Base-by-base conservation (phyloP, 2,329 filamentous ascomycete genomes). In the Penicillium rolfsii region DNA sequence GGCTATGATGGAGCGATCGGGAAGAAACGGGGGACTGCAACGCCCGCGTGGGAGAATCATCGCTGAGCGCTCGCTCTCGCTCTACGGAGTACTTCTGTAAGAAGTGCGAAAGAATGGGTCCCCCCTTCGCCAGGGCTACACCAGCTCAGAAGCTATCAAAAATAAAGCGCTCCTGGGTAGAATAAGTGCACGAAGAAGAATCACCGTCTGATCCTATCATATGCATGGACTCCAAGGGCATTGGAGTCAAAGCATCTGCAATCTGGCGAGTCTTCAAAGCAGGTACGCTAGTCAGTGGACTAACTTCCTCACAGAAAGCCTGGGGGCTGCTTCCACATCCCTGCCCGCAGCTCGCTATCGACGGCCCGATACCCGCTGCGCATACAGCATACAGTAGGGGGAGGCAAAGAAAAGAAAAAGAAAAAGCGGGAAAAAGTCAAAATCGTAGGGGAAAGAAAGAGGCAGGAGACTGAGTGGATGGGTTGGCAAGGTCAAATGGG, bases 281-380 rank as follows among this genome's bases (percentile, higher is more conserved):
- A 63, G 53, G 54, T 58, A 62, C 59, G 45, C 24, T 48, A 40
- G 35, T 35, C 48, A 30, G 26, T n/a, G 50, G 7, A 48, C 48
- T 52, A 52, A 38, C 16, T 57, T 49, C 52, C 46, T 50, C n/a
- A 56, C 33, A 12, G 24, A 24, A 50, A 46, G 43, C 19, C 33
- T 24, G 52, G 58, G 57, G 26, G 8, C 14, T 61, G 45, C 45
- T 53, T 57, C 59, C 58, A 59, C 61, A 69, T 67, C 66, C 67
- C 67, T 70, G 67, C 64, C 61, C 62, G 66, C 65, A 65, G 64
- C 59, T 67, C 65, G 61, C 65, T 69, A 70, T 70, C 67, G 67
- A 69, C 66, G 66, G 66, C 62, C 66, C 67, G 67, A 70, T 69
- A 70, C 66, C 67, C 66, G 66, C 66, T 65, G 67, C 65, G 60